Base-by-base conservation (phyloP, 2,329 filamentous ascomycete genomes). In the Triangularia verruculosa region DNA sequence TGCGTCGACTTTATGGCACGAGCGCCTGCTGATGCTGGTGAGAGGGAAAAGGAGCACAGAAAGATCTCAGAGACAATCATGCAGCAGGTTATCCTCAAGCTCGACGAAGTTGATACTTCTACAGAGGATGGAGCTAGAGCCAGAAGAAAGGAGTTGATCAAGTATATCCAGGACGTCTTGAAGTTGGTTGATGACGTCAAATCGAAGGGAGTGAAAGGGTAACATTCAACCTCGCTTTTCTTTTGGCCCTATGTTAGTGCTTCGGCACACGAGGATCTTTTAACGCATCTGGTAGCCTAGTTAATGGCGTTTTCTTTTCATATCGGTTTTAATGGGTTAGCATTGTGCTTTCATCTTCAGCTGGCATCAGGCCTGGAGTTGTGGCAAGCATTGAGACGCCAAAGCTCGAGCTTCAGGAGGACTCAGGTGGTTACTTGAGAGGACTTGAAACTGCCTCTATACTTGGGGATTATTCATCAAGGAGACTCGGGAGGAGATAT, bases 21-120 rank as follows among this genome's bases (percentile, higher is more conserved):
- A 8, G 88, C 91, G 11, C 91, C 91, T 0, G 73, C 76, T 3
- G 89, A 92, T 59, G 72, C 78, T 43, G 87, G 88, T 74, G 92
- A 90, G 80, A 80, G 85, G 57, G 83, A 84, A 13, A 90, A 92
- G 32, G 89, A 93, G 72, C 89, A 94, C 74, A 87, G 89, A 73
- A 88, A 85, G 73, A 75, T 95, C 17, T 88, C 86, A 3, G 91
- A 95, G 79, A 91, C 88, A 4, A 83, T 93, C 43, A 80, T 95
- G 80, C 86, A 89, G 66, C 89, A 93, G 70, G 86, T 93, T 2
- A 72, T 94, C 39, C 77, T 95, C 67, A 94, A 93, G 77, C 76
- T 92, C 43, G 91, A 95, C 73, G 87, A 83, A 22, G 86, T 94
- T 2, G 90, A 94, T 69, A 88, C 88, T 0, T 88, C 89, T 56